These are phyloP conservation scores for Cenchrus americanus DNA, from an alignment of 176 grass and related monocot genomes.

Conservation along the genomic window DNA sequence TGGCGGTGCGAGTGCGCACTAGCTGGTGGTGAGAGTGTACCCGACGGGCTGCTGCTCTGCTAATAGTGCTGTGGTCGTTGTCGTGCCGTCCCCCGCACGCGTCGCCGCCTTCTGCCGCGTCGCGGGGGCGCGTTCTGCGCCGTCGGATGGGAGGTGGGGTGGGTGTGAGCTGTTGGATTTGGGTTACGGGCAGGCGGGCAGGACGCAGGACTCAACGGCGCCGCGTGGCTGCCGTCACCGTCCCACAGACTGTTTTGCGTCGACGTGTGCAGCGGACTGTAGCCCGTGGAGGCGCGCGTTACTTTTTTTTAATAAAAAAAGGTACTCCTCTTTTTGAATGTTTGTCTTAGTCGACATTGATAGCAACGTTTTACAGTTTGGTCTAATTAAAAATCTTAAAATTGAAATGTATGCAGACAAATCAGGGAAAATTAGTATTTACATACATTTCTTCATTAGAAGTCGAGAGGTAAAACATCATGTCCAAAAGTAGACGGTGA, in stretches of 20 bases:
- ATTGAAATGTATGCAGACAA: too few species aligned
- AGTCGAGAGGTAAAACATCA: too few species aligned
- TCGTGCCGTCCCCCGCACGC: not conserved
- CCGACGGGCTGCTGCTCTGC: not conserved
- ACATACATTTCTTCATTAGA: too few species aligned
- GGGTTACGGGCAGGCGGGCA: not conserved
- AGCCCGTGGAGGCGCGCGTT: not conserved
- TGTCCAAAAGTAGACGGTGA: too few species aligned
- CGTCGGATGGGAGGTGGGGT: not conserved
- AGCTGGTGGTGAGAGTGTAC: slow-evolving; percentile 20
- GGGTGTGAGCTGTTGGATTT: slow-evolving; percentile 18
- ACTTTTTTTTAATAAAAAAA: too few species aligned
- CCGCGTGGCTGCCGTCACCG: slow-evolving; percentile 12
- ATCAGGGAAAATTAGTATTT: too few species aligned
- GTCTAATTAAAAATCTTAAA: too few species aligned
- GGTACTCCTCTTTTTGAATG: too few species aligned
- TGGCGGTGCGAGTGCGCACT: not conserved
- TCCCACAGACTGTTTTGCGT: not conserved
- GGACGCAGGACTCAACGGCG: slow-evolving; percentile 49
- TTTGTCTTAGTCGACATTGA: too few species aligned
- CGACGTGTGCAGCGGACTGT: not conserved
- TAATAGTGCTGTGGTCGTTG: not conserved
- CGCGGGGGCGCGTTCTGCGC: not conserved
- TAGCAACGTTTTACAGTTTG: too few species aligned
- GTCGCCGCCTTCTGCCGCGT: not conserved